These are phyloP conservation scores for Allomyces javanicus DNA, from an alignment of 192 early-diverging fungal genomes.

Conservation along the genomic window DNA sequence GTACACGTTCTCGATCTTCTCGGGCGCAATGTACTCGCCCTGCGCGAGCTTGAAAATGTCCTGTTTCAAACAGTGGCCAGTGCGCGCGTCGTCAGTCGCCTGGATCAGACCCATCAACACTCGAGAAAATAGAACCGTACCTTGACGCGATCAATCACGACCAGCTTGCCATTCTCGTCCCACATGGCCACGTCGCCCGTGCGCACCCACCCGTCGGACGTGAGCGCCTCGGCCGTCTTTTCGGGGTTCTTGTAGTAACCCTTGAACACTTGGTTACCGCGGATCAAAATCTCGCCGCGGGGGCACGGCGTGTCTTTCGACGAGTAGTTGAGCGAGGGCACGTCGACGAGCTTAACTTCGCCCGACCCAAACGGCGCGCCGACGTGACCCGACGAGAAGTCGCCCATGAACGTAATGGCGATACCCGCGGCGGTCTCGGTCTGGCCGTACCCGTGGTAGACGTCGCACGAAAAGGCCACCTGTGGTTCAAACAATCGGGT, in stretches of 20 bases:
- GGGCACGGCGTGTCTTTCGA: constrained; percentile 61
- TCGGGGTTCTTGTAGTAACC: constrained; percentile 69
- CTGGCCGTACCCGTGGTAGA: constrained; percentile 54
- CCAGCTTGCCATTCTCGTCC: constrained; percentile 52
- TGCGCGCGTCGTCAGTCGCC: background rate
- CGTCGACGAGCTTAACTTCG: constrained; percentile 71
- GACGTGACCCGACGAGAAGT: constrained; percentile 39
- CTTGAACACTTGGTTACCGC: constrained; percentile 50
- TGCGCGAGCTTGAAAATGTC: constrained; percentile 74
- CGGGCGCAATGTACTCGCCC: constrained; percentile 89
- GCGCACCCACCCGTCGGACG: constrained; percentile 56
- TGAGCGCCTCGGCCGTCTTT: constrained; percentile 68
- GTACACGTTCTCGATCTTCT: constrained; percentile 71
- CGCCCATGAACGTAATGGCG: constrained; percentile 14
- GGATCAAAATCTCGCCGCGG: constrained; percentile 80
- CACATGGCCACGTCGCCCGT: constrained; percentile 59
- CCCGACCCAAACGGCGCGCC: constrained; percentile 55
- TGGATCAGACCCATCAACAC: background rate
- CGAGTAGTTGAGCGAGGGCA: constrained; percentile 80
- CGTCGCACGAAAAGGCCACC: background rate
- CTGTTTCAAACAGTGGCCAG: constrained; percentile 5
- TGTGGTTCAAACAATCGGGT: background rate
- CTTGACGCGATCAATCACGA: constrained; percentile 74
- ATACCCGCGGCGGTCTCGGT: constrained; percentile 52
- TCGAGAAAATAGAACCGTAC: constrained; percentile 69